Evolutionary conservation across 106 monocot genomes (phyloP).

Genomic region (Platanthera zijinensis): DNA sequence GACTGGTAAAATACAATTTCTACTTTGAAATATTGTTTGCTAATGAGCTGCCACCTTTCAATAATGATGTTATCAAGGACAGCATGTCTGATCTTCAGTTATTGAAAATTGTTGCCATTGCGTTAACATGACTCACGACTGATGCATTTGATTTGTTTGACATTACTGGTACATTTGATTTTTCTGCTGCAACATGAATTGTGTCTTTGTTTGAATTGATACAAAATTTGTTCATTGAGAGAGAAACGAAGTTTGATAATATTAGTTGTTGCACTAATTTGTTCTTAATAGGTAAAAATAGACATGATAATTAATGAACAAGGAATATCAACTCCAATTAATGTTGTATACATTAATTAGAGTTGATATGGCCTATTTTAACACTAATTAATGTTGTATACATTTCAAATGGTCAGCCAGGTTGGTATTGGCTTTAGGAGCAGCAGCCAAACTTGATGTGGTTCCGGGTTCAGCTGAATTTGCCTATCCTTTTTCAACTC

Average conservation of each 20-base stretch:
- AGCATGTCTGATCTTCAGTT: neutral
- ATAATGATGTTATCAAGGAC: neutral
- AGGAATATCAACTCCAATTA: neutral
- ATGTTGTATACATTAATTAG: neutral
- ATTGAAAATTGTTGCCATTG: neutral
- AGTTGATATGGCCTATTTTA: neutral
- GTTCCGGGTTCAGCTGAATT: slow-evolving; percentile 92
- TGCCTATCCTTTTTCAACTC: slow-evolving; percentile 76
- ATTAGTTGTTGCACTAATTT: too few species aligned
- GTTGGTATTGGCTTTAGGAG: slow-evolving; percentile 96
- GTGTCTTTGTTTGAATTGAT: neutral
- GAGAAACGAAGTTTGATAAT: too few species aligned
- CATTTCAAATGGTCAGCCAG: slow-evolving; percentile 68
- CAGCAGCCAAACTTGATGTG: slow-evolving; percentile 76
- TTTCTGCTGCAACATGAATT: neutral
- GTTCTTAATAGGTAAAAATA: too few species aligned
- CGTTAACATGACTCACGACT: neutral
- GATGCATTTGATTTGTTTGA: slow-evolving; percentile 1
- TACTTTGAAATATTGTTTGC: neutral
- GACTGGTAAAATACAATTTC: slow-evolving; percentile 60
- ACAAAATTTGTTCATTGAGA: too few species aligned
- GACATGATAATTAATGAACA: too few species aligned
- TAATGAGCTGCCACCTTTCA: neutral
- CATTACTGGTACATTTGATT: neutral
- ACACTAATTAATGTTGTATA: neutral